phyloP scores from a whole-genome alignment of 257 asterid genomes.

The Solanum pennellii region DNA sequence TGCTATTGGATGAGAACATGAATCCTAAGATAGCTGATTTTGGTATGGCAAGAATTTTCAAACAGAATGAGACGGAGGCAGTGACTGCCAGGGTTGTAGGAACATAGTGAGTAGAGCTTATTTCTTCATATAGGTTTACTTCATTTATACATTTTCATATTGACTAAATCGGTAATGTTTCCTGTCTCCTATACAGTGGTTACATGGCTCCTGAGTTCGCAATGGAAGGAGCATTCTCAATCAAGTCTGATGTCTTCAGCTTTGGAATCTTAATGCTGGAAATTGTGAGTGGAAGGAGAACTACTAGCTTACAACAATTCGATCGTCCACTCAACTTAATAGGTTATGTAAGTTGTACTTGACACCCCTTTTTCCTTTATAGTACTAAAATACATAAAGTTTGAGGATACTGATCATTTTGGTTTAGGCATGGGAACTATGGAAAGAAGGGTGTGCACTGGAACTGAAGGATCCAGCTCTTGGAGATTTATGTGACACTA shows the following conservation, averaged over 20 bases:
- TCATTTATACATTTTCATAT: neutral
- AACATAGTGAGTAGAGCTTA: slow-evolving; percentile 31
- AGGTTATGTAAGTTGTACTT: slow-evolving; percentile 35
- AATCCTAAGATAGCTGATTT: slow-evolving; percentile 59
- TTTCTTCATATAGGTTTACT: neutral
- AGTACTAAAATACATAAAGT: neutral
- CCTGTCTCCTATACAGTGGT: slow-evolving; percentile 20
- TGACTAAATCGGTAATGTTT: neutral
- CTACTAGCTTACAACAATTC: slow-evolving; percentile 18
- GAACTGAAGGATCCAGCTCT: slow-evolving; percentile 30
- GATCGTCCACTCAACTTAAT: slow-evolving; percentile 44
- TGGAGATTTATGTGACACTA: slow-evolving; percentile 12
- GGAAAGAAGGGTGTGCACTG: slow-evolving; percentile 12
- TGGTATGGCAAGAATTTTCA: slow-evolving; percentile 53
- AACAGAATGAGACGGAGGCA: slow-evolving; percentile 28
- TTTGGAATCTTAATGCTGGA: slow-evolving; percentile 47
- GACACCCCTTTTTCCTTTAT: neutral
- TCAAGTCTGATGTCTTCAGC: slow-evolving; percentile 54
- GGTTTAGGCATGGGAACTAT: slow-evolving; percentile 50
- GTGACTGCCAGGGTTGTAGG: slow-evolving; percentile 42
- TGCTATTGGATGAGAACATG: slow-evolving; percentile 23
- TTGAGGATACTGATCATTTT: neutral
- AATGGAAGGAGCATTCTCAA: slow-evolving; percentile 52
- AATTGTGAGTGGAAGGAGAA: slow-evolving; percentile 48
- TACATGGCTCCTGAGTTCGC: slow-evolving; percentile 73